Conservation (phyloP, 2,329 filamentous ascomycete species). For the Amauroascus verrucosus region DNA sequence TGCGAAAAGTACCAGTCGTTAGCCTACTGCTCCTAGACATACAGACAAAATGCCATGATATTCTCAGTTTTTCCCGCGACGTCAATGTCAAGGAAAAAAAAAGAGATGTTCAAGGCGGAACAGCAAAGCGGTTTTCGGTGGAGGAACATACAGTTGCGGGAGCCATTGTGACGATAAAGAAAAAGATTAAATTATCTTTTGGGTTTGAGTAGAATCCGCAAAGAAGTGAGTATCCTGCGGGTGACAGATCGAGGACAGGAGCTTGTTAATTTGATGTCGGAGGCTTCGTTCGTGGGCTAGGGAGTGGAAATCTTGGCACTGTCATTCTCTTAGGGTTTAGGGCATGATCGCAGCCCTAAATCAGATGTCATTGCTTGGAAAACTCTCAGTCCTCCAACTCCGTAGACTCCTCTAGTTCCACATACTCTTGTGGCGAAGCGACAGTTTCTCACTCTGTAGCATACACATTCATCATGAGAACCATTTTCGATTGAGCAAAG, state of each 20-base stretch:
- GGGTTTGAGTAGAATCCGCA: conserved; percentile 46
- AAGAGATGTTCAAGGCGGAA: conserved; percentile 47
- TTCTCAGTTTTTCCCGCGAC: conserved; percentile 5
- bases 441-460: too few relatives aligned
- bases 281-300: background rate
- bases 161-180: conserved; percentile 58
- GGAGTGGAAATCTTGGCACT: conserved; percentile 10
- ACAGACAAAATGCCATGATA: conserved; percentile 21
- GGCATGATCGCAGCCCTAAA: too few relatives aligned
- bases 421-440: too few relatives aligned
- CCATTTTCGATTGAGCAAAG: too few relatives aligned
- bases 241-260: background rate
- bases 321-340: conserved; percentile 9
- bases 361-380: too few relatives aligned
- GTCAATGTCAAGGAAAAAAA: conserved; percentile 16
- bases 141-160: conserved; percentile 68
- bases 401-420: too few relatives aligned
- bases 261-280: background rate
- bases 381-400: too few relatives aligned
- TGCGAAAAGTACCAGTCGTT: conserved; percentile 48
- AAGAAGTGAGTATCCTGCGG: conserved; percentile 88
- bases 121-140: conserved; percentile 77
- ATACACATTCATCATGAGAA: too few relatives aligned
- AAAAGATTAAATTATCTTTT: conserved; percentile 15
- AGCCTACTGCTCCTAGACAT: conserved; percentile 76